These are phyloP conservation scores for Theobroma grandiflorum DNA, from an alignment of 441 rosid genomes.

Conservation along the genomic window DNA sequence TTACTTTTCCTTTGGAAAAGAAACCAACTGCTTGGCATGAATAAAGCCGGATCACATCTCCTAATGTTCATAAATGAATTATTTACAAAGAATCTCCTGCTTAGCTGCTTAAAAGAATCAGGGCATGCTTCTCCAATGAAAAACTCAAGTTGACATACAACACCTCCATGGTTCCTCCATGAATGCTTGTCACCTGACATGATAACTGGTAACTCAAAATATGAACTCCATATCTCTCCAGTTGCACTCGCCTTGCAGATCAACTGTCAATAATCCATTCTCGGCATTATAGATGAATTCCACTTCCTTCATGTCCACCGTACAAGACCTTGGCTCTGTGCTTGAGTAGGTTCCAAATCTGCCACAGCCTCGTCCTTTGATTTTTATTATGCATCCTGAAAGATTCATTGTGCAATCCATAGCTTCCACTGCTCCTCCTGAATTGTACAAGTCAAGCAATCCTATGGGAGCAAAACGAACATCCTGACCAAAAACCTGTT, in stretches of 20 bases:
- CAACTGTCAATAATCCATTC: conserved; percentile 54
- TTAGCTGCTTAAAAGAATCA: background rate
- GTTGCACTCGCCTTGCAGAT: conserved; percentile 41
- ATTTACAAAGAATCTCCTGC: background rate
- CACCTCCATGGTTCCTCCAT: background rate
- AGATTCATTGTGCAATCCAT: conserved; percentile 34
- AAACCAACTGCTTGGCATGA: background rate
- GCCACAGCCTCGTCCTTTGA: conserved; percentile 57
- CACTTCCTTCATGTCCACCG: conserved; percentile 47
- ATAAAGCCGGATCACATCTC: background rate
- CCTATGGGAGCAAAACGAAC: conserved; percentile 65
- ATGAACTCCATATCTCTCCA: conserved; percentile 46
- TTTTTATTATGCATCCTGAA: conserved; percentile 35
- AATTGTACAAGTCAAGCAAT: conserved; percentile 71
- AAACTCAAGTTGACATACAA: background rate
- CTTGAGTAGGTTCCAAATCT: conserved; percentile 64
- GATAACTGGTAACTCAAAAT: conserved; percentile 32
- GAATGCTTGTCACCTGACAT: conserved; percentile 5
- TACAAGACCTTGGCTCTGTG: conserved; percentile 49
- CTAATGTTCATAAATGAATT: background rate
- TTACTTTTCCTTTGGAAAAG: background rate
- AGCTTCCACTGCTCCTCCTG: conserved; percentile 72
- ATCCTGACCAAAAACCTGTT: conserved; percentile 50
- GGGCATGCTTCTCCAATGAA: background rate
- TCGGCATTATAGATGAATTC: conserved; percentile 50